Evolutionary conservation across 345 rosid species (phyloP).

Genomic region (Gossypium longicalyx): DNA sequence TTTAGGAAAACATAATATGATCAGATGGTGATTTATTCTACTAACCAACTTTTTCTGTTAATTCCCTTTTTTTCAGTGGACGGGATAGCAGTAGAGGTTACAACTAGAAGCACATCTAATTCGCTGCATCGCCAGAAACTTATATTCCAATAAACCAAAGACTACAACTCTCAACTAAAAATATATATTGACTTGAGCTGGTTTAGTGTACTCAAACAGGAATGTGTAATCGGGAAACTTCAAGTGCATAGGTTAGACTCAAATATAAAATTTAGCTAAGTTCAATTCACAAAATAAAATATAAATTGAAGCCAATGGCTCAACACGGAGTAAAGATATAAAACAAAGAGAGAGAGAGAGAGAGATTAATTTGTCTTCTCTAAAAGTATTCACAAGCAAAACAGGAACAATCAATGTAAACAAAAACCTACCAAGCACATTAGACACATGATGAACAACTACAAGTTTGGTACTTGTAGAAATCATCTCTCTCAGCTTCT

Average conservation of each 20-base stretch:
- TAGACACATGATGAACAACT: slow-evolving; percentile 83
- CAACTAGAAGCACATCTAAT: neutral
- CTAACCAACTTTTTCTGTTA: neutral
- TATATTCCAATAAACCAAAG: neutral
- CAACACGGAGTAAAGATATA: neutral
- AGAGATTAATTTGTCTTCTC: neutral
- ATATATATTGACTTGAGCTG: neutral
- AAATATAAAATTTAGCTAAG: neutral
- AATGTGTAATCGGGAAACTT: neutral
- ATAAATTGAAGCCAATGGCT: neutral
- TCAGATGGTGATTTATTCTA: neutral
- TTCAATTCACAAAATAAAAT: neutral
- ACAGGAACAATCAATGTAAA: neutral
- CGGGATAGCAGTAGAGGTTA: neutral
- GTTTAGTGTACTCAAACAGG: neutral
- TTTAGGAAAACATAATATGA: neutral
- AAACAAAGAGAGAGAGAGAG: neutral
- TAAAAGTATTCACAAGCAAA: neutral
- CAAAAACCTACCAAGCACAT: slow-evolving; percentile 60
- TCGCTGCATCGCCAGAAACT: neutral
- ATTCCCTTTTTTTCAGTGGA: neutral
- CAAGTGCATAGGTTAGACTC: neutral
- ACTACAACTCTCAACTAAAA: slow-evolving; percentile 1
- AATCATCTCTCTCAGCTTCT: slow-evolving; percentile 48
- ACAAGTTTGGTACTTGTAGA: slow-evolving; percentile 74